Percentiles rank a stretch among this genome's conserved stretches.
These are phyloP conservation scores for Cetraspora pellucida DNA, from an alignment of 192 early-diverging fungal genomes.

Conservation along the genomic window DNA sequence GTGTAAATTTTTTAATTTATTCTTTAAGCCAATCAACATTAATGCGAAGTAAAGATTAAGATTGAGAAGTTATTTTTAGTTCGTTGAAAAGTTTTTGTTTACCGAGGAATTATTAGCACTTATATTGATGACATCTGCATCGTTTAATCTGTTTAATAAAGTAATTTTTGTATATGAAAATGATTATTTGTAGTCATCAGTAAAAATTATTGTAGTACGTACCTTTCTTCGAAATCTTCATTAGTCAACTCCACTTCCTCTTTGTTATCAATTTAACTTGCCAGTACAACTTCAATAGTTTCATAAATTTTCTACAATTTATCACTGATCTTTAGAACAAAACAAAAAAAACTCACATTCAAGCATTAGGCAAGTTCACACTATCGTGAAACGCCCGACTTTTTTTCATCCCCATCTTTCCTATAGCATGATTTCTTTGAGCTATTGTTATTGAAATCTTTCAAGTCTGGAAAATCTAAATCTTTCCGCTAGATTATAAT, in stretches of 20 bases:
- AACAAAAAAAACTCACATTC: not conserved
- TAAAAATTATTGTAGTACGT: slow-evolving; percentile 2
- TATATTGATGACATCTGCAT: slow-evolving; percentile 1
- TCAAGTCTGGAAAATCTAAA: too few relatives aligned
- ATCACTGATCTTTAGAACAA: not conserved
- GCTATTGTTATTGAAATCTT: too few relatives aligned
- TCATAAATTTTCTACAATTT: not conserved
- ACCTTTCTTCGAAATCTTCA: slow-evolving; percentile 3
- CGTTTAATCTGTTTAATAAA: not conserved
- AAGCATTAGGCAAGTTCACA: not conserved
- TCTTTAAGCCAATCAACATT: slow-evolving; percentile 7
- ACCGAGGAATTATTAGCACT: slow-evolving; percentile 1
- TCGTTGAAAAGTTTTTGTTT: slow-evolving; percentile 11
- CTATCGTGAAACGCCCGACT: not conserved
- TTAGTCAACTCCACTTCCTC: not conserved
- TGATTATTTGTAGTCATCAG: slow-evolving; percentile 13
- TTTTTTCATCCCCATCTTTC: not conserved
- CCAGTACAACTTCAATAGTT: not conserved
- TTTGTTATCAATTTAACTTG: not conserved
- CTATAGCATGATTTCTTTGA: too few relatives aligned
- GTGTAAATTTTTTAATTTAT: not conserved
- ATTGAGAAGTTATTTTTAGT: not conserved
- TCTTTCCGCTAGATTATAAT: too few relatives aligned
- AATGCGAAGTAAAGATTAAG: not conserved
- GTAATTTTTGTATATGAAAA: slow-evolving; percentile 1